Base-by-base conservation (phyloP, 768 basidiomycete species). In the Trametopsis cervina region DNA sequence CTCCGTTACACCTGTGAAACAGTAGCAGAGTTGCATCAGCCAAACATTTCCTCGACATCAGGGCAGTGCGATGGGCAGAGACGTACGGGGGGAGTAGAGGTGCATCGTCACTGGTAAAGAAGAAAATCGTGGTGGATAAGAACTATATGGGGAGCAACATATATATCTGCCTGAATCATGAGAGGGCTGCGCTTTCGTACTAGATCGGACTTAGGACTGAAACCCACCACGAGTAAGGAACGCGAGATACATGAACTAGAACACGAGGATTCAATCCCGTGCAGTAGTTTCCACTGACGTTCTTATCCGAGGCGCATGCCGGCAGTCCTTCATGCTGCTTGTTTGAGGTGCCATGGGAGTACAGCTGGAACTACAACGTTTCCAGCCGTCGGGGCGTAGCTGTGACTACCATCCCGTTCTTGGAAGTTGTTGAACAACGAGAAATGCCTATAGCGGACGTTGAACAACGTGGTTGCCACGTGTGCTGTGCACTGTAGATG, bases 1-100 rank as follows among this genome's bases (percentile, higher is more conserved):
- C 23, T 57, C 52, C 37, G 54, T 47, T 27, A 59, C 53, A 36
- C 62, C 64, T 65, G 40, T 36, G 23, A 29, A n/a, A n/a, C n/a
- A 15, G 29, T 33, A 33, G 15, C 29, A 33, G 29, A 33, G 7
- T 33, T 7, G 29, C 9, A 33, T 33, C 29, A 33, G 29, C 29
- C 15, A 15, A 33, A 33, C 29, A 33, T n/a, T n/a, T n/a, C n/a
- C n/a, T n/a, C n/a, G n/a, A 15, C 29, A 33, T 15, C 15, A 7
- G 15, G 29, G 29, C 29, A 7, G 15, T 15, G 15, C 7, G 29
- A 33, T 7, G 29, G 29, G 15, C 3, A 18, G 9, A 15, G 13
- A 41, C 46, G 20, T 21, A 47, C 46, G 46, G 23, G 26, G 38
- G 6, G 17, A 26, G 25, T 18, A 25, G 25, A 26, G 12, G 43